A percentile compares a stretch with the other conserved stretches of the same genome.
Evolutionary conservation across 768 basidiomycete species (phyloP).

Genomic region (Phlebiopsis gigantea): DNA sequence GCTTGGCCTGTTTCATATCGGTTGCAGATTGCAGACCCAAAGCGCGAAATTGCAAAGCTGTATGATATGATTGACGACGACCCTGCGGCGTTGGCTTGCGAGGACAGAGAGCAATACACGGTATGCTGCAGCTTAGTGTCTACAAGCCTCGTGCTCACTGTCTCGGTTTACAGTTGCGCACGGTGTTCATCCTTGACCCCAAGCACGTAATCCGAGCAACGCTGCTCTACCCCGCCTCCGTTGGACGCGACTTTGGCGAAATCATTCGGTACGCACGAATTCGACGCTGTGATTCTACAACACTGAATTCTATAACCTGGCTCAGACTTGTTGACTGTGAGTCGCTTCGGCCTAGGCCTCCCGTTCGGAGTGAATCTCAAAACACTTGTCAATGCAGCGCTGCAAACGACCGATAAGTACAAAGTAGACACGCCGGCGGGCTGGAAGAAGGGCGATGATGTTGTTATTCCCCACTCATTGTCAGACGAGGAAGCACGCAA

Average conservation of each 20-base stretch:
- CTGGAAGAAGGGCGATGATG: conserved; percentile 91
- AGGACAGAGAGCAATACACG: conserved; percentile 89
- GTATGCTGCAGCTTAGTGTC: conserved; percentile 31
- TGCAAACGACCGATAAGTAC: conserved; percentile 87
- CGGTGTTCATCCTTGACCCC: conserved; percentile 96
- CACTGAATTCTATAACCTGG: not conserved
- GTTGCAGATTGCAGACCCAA: conserved; percentile 81
- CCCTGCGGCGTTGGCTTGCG: conserved; percentile 83
- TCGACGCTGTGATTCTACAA: not conserved
- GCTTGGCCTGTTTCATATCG: not conserved
- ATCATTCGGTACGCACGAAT: conserved; percentile 41
- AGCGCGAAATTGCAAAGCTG: conserved; percentile 75
- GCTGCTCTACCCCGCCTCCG: conserved; percentile 89
- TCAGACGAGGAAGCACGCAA: conserved; percentile 83
- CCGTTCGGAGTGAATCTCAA: no score
- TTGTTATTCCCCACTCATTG: conserved; percentile 85
- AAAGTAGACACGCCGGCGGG: conserved; percentile 88
- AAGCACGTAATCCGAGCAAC: conserved; percentile 91
- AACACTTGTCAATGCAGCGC: conserved; percentile 35
- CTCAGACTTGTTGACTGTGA: conserved; percentile 66
- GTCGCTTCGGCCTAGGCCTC: not conserved
- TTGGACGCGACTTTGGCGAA: conserved; percentile 88
- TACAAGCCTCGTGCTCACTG: not conserved
- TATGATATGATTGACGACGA: conserved; percentile 97
- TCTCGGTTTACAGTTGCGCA: conserved; percentile 65